Conservation (phyloP, 306 rosid species). For the Prunus mume region DNA sequence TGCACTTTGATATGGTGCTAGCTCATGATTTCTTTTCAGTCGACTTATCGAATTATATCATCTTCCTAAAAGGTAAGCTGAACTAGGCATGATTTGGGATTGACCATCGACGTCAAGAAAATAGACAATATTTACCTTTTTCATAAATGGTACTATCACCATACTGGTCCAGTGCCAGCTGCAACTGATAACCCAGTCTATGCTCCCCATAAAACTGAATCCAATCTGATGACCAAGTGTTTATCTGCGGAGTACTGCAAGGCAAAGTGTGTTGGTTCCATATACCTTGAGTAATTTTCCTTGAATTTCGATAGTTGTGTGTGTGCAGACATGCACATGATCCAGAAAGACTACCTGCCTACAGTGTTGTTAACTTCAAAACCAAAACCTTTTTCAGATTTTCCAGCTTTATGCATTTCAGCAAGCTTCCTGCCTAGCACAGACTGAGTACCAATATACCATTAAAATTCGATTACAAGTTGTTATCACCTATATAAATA, state of each 20-base stretch:
- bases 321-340: neutral
- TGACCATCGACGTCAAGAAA: neutral
- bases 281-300: neutral
- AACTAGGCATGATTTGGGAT: neutral
- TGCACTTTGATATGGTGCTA: neutral
- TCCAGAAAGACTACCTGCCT: conserved; percentile 60
- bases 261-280: conserved; percentile 10
- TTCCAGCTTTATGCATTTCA: conserved; percentile 92
- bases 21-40: neutral
- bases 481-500: conserved; percentile 10
- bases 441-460: conserved; percentile 52
- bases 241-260: conserved; percentile 86
- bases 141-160: conserved; percentile 69
- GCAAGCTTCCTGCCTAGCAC: conserved; percentile 82
- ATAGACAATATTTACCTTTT: conserved; percentile 50
- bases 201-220: conserved; percentile 78
- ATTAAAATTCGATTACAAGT: conserved; percentile 14
- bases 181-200: conserved; percentile 82
- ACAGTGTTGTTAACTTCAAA: conserved; percentile 82
- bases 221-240: conserved; percentile 93
- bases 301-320: neutral
- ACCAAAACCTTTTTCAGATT: conserved; percentile 78
- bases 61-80: neutral
- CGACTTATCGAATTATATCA: neutral
- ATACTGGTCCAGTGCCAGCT: conserved; percentile 60